A percentile compares a stretch with the other conserved stretches of the same genome.
Evolutionary conservation across 805 yeast genomes (phyloP).

Genomic region (Pichia insulana): DNA sequence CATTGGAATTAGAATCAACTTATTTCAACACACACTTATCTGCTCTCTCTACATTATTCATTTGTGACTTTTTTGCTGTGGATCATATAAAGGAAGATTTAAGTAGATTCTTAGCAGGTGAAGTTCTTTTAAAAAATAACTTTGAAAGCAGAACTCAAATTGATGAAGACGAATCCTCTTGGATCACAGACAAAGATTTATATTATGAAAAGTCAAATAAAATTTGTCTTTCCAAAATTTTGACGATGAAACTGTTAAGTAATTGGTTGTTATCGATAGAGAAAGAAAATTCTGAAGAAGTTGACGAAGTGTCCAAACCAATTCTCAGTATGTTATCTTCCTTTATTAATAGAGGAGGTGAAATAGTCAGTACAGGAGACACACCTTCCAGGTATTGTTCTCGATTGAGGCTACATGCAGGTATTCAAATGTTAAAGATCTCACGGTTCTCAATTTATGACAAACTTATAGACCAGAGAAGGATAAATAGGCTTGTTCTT

Average conservation of each 20-base stretch:
- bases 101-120: conserved; percentile 50
- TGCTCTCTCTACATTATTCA: conserved; percentile 50
- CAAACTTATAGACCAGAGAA: conserved; percentile 40
- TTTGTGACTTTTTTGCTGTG: conserved; percentile 35
- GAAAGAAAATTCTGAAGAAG: conserved; percentile 29
- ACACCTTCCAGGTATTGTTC: conserved; percentile 59
- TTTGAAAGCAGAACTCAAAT: conserved; percentile 6
- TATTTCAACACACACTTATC: conserved; percentile 49
- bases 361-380: conserved; percentile 43
- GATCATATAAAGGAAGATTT: conserved; percentile 50
- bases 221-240: conserved; percentile 21
- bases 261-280: conserved; percentile 42
- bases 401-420: conserved; percentile 60
- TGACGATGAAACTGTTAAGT: conserved; percentile 46
- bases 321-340: conserved; percentile 60
- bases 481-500: conserved; percentile 44
- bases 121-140: conserved; percentile 47
- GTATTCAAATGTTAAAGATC: conserved; percentile 52
- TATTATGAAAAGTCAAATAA: conserved; percentile 5
- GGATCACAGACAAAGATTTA: conserved; percentile 23
- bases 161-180: conserved; percentile 25
- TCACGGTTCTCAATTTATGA: conserved; percentile 48
- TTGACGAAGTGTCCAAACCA: conserved; percentile 44
- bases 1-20: conserved; percentile 33
- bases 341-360: conserved; percentile 70